Percentiles rank a stretch among this genome's conserved stretches.
Evolutionary conservation across 228 moss, liverwort and hornwort species (phyloP).

Genomic region (Sphagnum fallax): DNA sequence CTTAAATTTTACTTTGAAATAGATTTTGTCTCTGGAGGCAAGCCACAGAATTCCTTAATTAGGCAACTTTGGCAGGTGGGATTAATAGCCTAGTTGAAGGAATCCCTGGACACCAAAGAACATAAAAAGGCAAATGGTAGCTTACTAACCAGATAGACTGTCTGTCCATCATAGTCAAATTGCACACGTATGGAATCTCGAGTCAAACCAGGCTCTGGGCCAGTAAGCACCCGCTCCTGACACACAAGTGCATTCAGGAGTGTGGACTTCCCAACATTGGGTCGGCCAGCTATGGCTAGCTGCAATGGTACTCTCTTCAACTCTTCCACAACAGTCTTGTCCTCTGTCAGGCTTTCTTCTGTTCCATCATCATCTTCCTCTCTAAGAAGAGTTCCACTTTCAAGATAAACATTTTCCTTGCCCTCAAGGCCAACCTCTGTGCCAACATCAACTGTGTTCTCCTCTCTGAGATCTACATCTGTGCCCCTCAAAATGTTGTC

Average conservation of each 20-base stretch:
- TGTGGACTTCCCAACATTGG: slow-evolving; percentile 96
- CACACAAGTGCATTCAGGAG: slow-evolving; percentile 72
- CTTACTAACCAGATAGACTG: slow-evolving; percentile 64
- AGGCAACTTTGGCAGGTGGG: too few relatives aligned
- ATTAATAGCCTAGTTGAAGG: neutral
- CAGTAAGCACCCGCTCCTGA: slow-evolving; percentile 94
- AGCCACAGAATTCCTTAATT: too few relatives aligned
- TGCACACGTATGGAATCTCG: slow-evolving; percentile 78
- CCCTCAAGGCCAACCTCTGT: slow-evolving; percentile 40
- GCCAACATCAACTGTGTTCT: slow-evolving; percentile 19
- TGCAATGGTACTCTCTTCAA: slow-evolving; percentile 70
- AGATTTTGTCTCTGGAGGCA: too few relatives aligned
- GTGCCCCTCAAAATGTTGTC: slow-evolving; percentile 26
- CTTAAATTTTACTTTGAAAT: too few relatives aligned
- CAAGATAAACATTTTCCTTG: slow-evolving; percentile 8
- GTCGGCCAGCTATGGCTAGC: slow-evolving; percentile 90
- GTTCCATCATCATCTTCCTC: slow-evolving; percentile 10
- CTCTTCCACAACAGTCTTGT: slow-evolving; percentile 31
- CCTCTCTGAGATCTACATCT: slow-evolving; percentile 23
- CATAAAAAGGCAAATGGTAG: neutral
- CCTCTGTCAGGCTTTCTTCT: slow-evolving; percentile 20
- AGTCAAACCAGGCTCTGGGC: slow-evolving; percentile 96
- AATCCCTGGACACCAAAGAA: neutral
- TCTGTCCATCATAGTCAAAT: slow-evolving; percentile 69
- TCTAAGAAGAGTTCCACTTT: neutral